Evolutionary conservation across 2,329 filamentous ascomycete genomes (phyloP), one percentile per base, ranked within the genome.

Genomic region (Neofusicoccum parvum): DNA sequence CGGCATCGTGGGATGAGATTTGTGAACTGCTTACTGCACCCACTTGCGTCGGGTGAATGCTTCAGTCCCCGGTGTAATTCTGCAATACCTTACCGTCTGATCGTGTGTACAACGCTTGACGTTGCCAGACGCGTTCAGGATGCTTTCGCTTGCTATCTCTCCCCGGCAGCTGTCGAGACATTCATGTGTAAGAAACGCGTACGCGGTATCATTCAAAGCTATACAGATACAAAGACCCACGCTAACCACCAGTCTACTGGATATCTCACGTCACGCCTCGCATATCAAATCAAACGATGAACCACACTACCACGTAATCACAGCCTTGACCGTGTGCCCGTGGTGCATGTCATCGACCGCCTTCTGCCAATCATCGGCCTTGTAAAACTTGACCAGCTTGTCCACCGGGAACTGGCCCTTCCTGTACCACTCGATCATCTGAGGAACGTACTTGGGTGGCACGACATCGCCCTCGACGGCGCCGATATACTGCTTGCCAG

Each of bases 381-480:
- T 69, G 12, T 83, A 82, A 11, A 76, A 76, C 70, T 79, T 81
- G 67, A 80, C 76, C 20, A 85, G 65, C 69, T 78, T 79, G 32
- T 84, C 76, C 50, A 83, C 74, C 0, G 82, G 82, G 53, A 85
- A 81, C 67, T 74, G 78, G 7, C 81, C 82, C 48, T 81, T 74
- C 14, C 76, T 71, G 65, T 81, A 82, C 82, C 82, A 84, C 56
- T 79, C 67, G 15, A 85, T 80, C 81, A 84, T 75, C 70, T 80
- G 73, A 0, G 83, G 82, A 3, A 84, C 73, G 66, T 76, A 82
- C 50, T 80, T 41, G 2, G 70, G 65, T 50, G 80, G 76, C 41
- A 74, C 71, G 7, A 77, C 75, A 41, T 82, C 79, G 0, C 80
- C 80, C 41, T 83, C 80, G 10, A 79, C 76, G 4, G 82, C 81